Evolutionary conservation across 139 green algal species (phyloP).

Genomic region (Chlamydomonas sphaeroides): DNA sequence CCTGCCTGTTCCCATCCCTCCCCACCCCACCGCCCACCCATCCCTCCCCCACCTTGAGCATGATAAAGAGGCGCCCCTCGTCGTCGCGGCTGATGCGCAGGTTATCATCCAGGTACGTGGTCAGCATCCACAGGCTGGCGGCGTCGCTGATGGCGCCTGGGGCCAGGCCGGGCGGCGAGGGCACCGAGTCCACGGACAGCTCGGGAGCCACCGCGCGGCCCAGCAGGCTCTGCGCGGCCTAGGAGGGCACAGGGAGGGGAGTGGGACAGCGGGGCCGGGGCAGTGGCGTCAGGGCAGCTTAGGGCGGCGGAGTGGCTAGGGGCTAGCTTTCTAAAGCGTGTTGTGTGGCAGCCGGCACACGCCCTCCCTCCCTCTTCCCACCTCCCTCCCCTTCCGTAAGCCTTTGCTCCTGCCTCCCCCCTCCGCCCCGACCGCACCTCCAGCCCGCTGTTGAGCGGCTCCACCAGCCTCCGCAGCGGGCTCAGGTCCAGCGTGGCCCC

Average conservation of each 20-base stretch:
- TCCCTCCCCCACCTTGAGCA: not conserved
- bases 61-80: not conserved
- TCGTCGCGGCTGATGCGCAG: slow-evolving; percentile 61
- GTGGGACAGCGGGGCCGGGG: too few species aligned
- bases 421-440: too few species aligned
- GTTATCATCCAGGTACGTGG: slow-evolving; percentile 68
- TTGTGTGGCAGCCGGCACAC: not conserved
- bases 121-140: slow-evolving; percentile 59
- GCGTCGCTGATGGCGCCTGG: not conserved
- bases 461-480: slow-evolving; percentile 41
- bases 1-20: too few species aligned
- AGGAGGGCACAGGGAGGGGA: not conserved
- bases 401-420: not conserved
- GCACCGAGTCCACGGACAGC: not conserved
- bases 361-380: not conserved
- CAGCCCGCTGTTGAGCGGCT: slow-evolving; percentile 44
- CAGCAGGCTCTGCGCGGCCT: slow-evolving; percentile 28
- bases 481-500: slow-evolving; percentile 58
- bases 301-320: slow-evolving; percentile 5
- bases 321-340: slow-evolving; percentile 4
- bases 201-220: not conserved
- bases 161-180: slow-evolving; percentile 7
- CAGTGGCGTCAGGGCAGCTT: too few species aligned
- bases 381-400: not conserved
- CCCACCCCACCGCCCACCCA: too few species aligned